Base-by-base conservation (phyloP, 2,329 filamentous ascomycete genomes). In the Cytospora piceicola region DNA sequence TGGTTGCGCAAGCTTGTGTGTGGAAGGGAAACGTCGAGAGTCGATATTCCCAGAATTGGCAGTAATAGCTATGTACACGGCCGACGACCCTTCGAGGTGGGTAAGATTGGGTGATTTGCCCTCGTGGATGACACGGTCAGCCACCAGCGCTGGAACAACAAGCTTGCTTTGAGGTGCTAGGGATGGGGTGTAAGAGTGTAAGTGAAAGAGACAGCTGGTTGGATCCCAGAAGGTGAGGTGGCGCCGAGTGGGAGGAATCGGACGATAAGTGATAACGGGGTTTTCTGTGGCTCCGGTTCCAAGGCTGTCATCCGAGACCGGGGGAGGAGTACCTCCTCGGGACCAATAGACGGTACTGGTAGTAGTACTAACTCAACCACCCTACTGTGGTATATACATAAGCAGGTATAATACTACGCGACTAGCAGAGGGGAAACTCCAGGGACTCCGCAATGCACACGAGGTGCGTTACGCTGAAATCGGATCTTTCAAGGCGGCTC, bases 231-330 rank as follows among this genome's bases (percentile, higher is more conserved):
- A 36, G 34, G 34, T 36, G 34, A 36, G 53, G 61, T 63, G 53
- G 53, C 61, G 53, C 22, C 53, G 61, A n/a, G 51, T 54, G 55
- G 60, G 61, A 57, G 61, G 36, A 57, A 42, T 22, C 46, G 36
- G 36, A 56, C 61, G 61, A 63, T 63, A 63, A 57, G 30, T 57
- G 61, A 63, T 63, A 63, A 63, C 60, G 60, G 60, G 60, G n/a
- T 57, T 51, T 57, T 63, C 53, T 49, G 53, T 57, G 60, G 53
- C 9, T 63, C 60, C 60, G 53, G 60, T 63, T 29, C 27, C 27
- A 29, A 29, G 27, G 27, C 5, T 57, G 46, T 57, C 34, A 51
- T 62, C 60, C 60, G 60, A 62, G 60, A 46, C 42, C 42, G 46
- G 46, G 46, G 46, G 24, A 49, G 46, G 4, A 24, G 42, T 8